Evolutionary conservation across 768 basidiomycete species (phyloP).

Genomic region (Phallus indusiatus): DNA sequence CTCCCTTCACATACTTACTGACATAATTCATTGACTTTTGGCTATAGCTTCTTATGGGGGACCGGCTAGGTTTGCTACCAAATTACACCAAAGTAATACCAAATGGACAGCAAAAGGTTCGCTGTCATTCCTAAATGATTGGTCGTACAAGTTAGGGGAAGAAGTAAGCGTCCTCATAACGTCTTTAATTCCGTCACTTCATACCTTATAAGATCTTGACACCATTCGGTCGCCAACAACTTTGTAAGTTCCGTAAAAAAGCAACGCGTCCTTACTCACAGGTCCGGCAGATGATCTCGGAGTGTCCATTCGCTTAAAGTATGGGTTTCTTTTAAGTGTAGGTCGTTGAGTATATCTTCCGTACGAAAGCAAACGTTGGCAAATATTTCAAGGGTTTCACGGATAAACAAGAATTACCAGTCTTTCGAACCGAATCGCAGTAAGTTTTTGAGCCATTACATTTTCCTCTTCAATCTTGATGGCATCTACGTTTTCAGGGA

Average conservation of each 20-base stretch:
- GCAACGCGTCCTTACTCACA: neutral
- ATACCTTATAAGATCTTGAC: constrained; percentile 1
- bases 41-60: constrained; percentile 30
- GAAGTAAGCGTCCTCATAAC: constrained; percentile 39
- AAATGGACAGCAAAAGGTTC: constrained; percentile 57
- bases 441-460: constrained; percentile 18
- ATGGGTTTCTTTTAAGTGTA: constrained; percentile 32
- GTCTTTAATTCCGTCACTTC: neutral
- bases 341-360: neutral
- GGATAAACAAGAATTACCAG: constrained; percentile 30
- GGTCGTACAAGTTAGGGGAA: constrained; percentile 86
- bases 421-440: constrained; percentile 46
- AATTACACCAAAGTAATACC: constrained; percentile 44
- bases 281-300: constrained; percentile 29
- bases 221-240: constrained; percentile 15
- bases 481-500: constrained; percentile 20
- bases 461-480: neutral
- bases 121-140: constrained; percentile 71
- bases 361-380: neutral
- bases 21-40: constrained; percentile 48
- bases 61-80: constrained; percentile 46
- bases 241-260: constrained; percentile 6
- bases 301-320: constrained; percentile 33
- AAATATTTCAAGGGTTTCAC: constrained; percentile 26
- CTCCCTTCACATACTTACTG: constrained; percentile 30